These are phyloP conservation scores for Silybum marianum DNA, from an alignment of 129 eudicot species.

Conservation along the genomic window DNA sequence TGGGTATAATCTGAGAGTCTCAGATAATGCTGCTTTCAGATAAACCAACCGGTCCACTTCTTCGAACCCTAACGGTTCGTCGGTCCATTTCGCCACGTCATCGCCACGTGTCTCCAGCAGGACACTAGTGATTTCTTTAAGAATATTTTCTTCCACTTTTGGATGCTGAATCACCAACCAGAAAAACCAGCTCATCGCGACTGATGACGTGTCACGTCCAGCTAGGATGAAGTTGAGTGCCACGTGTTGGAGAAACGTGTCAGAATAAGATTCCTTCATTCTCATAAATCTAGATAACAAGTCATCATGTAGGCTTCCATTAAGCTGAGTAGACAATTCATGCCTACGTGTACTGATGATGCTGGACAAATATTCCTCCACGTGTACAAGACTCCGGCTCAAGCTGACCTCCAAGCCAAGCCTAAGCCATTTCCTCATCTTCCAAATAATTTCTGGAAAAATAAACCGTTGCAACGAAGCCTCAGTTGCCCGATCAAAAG, in stretches of 20 bases:
- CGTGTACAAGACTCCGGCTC: conserved; percentile 79
- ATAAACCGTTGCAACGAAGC: conserved; percentile 77
- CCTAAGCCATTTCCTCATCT: conserved; percentile 75
- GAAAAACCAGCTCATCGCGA: conserved; percentile 93
- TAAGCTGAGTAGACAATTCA: conserved; percentile 61
- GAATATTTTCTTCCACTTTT: conserved; percentile 57
- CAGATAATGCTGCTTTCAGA: conserved; percentile 74
- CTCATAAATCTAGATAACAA: conserved; percentile 88
- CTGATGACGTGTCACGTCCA: conserved; percentile 98
- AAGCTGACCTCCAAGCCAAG: conserved; percentile 79
- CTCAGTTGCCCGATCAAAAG: conserved; percentile 86
- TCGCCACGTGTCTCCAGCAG: conserved; percentile 82
- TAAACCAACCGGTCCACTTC: conserved; percentile 78
- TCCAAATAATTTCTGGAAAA: conserved; percentile 74
- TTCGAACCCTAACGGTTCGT: conserved; percentile 65
- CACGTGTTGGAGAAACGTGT: conserved; percentile 82
- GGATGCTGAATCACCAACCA: conserved; percentile 78
- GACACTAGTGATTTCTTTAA: conserved; percentile 55
- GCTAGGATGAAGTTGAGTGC: conserved; percentile 97
- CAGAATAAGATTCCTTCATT: conserved; percentile 80
- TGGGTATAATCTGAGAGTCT: conserved; percentile 78
- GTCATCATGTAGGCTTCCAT: conserved; percentile 68
- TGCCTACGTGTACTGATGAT: conserved; percentile 73
- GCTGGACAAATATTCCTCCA: conserved; percentile 74
- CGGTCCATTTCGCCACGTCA: conserved; percentile 60